These are phyloP conservation scores for Tetramitus jugosus DNA, from an alignment of 208 protist genomes.

Conservation along the genomic window DNA sequence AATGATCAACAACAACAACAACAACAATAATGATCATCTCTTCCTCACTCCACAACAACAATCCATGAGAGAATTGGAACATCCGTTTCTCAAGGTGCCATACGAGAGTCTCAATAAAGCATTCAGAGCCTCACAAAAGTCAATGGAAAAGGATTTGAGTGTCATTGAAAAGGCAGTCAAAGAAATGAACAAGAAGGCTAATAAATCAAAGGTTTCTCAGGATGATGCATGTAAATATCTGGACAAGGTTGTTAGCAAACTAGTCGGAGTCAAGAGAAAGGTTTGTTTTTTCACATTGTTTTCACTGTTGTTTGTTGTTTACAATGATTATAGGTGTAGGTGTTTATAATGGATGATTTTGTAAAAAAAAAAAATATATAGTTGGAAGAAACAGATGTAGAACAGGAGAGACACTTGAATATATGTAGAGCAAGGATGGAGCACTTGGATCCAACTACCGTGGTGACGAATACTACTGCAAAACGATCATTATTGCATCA, in stretches of 20 bases:
- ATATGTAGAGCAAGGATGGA: slow-evolving; percentile 27
- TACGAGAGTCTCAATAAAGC: neutral
- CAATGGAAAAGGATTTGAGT: slow-evolving; percentile 27
- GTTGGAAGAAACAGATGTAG: slow-evolving; percentile 32
- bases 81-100: neutral
- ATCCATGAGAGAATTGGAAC: neutral
- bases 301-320: no score
- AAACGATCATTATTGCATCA: no score
- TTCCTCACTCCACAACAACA: no score
- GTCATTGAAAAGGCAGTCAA: slow-evolving; percentile 19
- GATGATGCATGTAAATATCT: slow-evolving; percentile 23
- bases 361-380: neutral
- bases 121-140: slow-evolving; percentile 20
- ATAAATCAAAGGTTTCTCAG: slow-evolving; percentile 33
- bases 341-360: no score
- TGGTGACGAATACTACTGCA: no score
- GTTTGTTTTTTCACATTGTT: slow-evolving; percentile 15
- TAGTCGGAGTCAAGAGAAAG: slow-evolving; percentile 42
- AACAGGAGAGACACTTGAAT: slow-evolving; percentile 17
- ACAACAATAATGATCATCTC: no score
- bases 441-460: slow-evolving; percentile 10
- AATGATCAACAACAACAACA: no score
- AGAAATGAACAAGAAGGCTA: slow-evolving; percentile 26
- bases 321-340: no score
- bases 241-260: slow-evolving; percentile 35